Percentiles rank a stretch among this genome's conserved stretches.
phyloP scores from a whole-genome alignment of 441 rosid genomes.

The Mallotus japonicus region DNA sequence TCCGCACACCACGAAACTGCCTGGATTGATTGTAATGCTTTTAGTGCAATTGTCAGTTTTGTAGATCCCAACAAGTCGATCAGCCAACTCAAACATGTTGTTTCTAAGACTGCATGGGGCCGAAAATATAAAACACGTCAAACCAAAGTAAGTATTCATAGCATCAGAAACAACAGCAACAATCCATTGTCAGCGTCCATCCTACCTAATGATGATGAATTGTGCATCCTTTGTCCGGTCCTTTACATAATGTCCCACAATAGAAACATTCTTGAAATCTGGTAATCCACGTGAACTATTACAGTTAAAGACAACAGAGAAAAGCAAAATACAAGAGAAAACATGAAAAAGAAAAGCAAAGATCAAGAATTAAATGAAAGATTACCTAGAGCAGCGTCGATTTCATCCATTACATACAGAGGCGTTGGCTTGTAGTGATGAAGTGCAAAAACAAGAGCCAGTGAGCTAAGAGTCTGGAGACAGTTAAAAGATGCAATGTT shows the following conservation, averaged over 20 bases:
- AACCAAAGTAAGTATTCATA: conserved; percentile 1
- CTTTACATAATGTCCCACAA: conserved; percentile 95
- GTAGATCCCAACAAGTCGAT: conserved; percentile 95
- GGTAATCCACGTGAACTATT: conserved; percentile 17
- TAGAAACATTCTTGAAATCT: conserved; percentile 98
- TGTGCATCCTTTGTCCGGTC: conserved; percentile 96
- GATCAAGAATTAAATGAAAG: background rate
- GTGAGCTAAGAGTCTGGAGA: conserved; percentile 91
- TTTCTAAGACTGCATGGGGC: conserved; percentile 71
- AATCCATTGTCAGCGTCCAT: background rate
- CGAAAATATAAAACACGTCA: background rate
- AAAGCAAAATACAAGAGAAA: background rate
- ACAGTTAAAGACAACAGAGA: conserved; percentile 10
- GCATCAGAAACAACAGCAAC: background rate
- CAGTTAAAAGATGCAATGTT: conserved; percentile 8
- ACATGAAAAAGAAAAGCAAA: conserved; percentile 6
- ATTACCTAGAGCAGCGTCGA: conserved; percentile 92
- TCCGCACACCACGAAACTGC: conserved; percentile 69
- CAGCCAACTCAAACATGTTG: conserved; percentile 99
- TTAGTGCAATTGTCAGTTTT: conserved; percentile 96
- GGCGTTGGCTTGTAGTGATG: conserved; percentile 99
- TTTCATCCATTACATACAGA: conserved; percentile 96
- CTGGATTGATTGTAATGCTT: conserved; percentile 89
- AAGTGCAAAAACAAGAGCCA: conserved; percentile 96
- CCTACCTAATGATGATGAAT: conserved; percentile 86